Evolutionary conservation across 352 stramenopile species (phyloP), one percentile per base, ranked within the genome.

Genomic region (Salisapilia sapeloensis): DNA sequence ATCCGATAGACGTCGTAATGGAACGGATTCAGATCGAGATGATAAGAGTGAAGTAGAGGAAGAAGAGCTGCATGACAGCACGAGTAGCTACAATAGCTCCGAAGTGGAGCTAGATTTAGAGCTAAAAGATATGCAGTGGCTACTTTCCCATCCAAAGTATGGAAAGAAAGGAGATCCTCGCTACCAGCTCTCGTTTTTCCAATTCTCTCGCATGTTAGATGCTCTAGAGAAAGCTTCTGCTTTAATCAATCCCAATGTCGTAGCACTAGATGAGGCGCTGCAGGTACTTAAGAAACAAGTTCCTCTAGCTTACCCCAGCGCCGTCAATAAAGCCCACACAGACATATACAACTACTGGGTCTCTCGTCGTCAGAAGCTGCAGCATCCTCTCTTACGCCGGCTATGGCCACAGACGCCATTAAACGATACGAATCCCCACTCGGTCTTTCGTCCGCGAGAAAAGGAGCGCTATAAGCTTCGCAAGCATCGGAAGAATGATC

Each of bases 351-450:
- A 76, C 34, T 98, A 98, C 55, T 99, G 95, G 95, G 71, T 94
- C 5, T 46, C 76, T 15, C 98, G 97, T 54, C 84, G 93, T 3
- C 70, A 74, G 40, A 65, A 75, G 35, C 51, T 97, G 15, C 83
- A 85, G 41, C 85, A 95, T 21, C 91, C 94, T 27, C 43, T 98
- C 22, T 39, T 99, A 16, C 78, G 93, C 24, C 74, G 90, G 14
- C 97, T 89, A 49, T 98, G 93, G 92, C 93, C 93, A 4, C 70
- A 94, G 29, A 99, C 95, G 8, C 70, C 84, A 5, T 54, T 87
- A 1, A 96, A 97, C 35, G 93, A 99, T 59, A 96, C 89, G n/a
- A 97, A 98, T 59, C 95, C 95, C 19, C 92, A 98, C 47, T 50
- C 92, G 33, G 93, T 98, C n/a, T 99, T 99, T 54, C 85, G 94